Percentiles rank a stretch among this genome's conserved stretches.
These are phyloP conservation scores for Botrytis cinerea DNA, from an alignment of 2,329 filamentous ascomycete genomes.

Conservation along the genomic window DNA sequence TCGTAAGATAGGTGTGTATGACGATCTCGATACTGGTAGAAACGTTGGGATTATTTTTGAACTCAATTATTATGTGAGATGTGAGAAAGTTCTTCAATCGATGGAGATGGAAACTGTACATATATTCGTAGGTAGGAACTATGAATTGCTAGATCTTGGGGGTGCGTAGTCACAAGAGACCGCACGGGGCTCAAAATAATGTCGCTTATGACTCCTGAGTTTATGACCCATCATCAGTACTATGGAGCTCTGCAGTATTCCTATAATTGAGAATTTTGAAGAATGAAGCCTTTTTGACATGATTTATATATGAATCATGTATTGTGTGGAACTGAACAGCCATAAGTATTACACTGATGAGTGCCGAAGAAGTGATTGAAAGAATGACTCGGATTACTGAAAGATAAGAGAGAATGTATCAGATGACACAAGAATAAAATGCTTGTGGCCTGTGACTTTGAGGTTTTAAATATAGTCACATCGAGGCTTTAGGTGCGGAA, in stretches of 20 bases:
- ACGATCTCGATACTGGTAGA: neutral
- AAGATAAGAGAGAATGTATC: neutral
- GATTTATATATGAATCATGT: too few relatives aligned
- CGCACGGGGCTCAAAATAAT: neutral
- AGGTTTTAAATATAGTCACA: neutral
- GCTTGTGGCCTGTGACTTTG: fast-evolving
- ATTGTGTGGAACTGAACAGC: too few relatives aligned
- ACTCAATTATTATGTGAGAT: neutral
- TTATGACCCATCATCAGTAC: neutral
- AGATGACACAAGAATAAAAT: fast-evolving
- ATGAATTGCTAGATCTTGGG: neutral
- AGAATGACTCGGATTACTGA: neutral
- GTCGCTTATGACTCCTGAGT: neutral
- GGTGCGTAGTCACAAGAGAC: neutral
- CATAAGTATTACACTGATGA: neutral
- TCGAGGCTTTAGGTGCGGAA: neutral
- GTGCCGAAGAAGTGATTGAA: neutral
- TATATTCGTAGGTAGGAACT: neutral
- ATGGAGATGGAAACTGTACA: neutral
- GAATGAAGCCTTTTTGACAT: too few relatives aligned
- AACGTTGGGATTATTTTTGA: neutral
- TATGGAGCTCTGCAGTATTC: too few relatives aligned
- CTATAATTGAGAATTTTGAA: too few relatives aligned
- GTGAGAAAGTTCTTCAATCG: neutral
- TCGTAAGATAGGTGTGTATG: neutral